These are phyloP conservation scores for Pascua guehoae DNA, from an alignment of 1,284 basidiomycete genomes.

Conservation along the genomic window DNA sequence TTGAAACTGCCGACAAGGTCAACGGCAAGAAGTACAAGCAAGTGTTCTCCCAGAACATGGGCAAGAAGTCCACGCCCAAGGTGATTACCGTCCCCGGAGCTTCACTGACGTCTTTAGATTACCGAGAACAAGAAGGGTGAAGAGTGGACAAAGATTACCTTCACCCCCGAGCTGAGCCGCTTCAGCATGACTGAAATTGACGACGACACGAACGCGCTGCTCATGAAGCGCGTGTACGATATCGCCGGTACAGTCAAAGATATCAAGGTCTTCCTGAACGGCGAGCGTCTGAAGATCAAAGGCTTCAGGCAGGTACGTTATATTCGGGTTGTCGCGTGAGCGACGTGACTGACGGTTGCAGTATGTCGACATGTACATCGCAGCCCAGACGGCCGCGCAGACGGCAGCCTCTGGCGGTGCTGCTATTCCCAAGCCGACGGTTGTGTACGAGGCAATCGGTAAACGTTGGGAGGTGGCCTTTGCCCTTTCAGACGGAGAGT, in stretches of 20 bases:
- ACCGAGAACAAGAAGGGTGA: conserved; percentile 81
- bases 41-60: conserved; percentile 93
- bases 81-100: conserved; percentile 15
- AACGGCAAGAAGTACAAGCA: conserved; percentile 90
- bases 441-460: conserved; percentile 78
- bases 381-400: conserved; percentile 58
- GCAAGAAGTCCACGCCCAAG: conserved; percentile 76
- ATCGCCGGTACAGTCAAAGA: conserved; percentile 93
- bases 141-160: conserved; percentile 92
- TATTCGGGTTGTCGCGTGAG: conserved; percentile 4
- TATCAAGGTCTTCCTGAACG: conserved; percentile 90
- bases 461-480: conserved; percentile 94
- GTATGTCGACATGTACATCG: conserved; percentile 93
- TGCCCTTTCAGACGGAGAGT: conserved; percentile 78
- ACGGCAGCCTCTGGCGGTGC: conserved; percentile 67
- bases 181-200: conserved; percentile 94
- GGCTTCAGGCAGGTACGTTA: conserved; percentile 73
- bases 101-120: conserved; percentile 54
- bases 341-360: conserved; percentile 11
- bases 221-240: conserved; percentile 95
- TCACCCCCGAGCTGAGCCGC: conserved; percentile 84
- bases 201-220: conserved; percentile 81
- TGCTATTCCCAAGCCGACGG: conserved; percentile 66
- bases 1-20: conserved; percentile 93
- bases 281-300: conserved; percentile 87